Conservation (phyloP, 2,329 filamentous ascomycete species). For the Trichoderma arundinaceum region DNA sequence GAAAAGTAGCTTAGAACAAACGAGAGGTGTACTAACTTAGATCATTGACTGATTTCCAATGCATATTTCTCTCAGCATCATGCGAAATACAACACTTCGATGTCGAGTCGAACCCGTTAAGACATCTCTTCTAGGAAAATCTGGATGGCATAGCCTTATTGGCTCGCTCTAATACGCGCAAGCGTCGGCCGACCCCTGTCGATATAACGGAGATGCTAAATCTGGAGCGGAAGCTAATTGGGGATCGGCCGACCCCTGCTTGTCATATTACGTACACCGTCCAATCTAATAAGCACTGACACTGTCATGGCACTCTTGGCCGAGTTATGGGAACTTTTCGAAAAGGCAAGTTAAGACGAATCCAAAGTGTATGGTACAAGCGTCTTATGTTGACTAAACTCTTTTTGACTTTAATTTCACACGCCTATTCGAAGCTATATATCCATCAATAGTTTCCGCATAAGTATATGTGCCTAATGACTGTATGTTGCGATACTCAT, state of each 20-base stretch:
- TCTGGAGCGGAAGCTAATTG: conserved; percentile 11
- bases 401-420: too few species aligned
- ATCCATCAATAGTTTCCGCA: too few species aligned
- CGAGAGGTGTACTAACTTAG: background rate
- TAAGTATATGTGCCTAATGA: too few species aligned
- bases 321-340: background rate
- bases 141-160: background rate
- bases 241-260: conserved; percentile 22
- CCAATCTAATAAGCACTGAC: background rate
- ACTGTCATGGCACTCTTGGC: background rate
- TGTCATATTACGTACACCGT: conserved; percentile 7
- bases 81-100: too few species aligned
- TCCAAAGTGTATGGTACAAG: too few species aligned
- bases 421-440: too few species aligned
- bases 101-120: background rate
- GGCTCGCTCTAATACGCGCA: background rate
- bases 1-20: too few species aligned
- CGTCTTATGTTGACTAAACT: too few species aligned
- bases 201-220: background rate
- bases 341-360: background rate
- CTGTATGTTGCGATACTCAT: too few species aligned
- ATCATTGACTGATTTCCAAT: background rate
- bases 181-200: conserved; percentile 22
- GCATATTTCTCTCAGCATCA: too few species aligned
- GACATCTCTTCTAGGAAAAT: background rate